These are phyloP conservation scores for Cucurbita maxima DNA, from an alignment of 306 rosid genomes.

Conservation along the genomic window DNA sequence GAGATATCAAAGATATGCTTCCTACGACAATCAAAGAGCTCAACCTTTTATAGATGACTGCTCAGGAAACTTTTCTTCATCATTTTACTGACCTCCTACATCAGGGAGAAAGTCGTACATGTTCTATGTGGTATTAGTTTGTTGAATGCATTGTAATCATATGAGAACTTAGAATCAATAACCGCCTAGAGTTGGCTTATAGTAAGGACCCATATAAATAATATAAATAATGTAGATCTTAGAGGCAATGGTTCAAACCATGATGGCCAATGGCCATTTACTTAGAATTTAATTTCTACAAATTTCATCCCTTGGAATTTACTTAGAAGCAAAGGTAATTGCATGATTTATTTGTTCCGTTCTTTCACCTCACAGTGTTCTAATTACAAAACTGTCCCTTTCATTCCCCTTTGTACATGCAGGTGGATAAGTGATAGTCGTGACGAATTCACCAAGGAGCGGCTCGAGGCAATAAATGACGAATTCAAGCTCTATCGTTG, in stretches of 20 bases:
- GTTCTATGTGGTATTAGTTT: background rate
- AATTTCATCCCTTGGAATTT: too few relatives aligned
- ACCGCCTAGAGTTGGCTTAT: background rate
- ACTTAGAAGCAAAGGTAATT: too few relatives aligned
- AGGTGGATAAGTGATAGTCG: constrained; percentile 99
- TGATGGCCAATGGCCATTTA: too few relatives aligned
- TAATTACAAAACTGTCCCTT: too few relatives aligned
- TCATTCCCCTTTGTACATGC: constrained; percentile 13
- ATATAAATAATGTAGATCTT: background rate
- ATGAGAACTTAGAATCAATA: background rate
- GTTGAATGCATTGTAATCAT: background rate
- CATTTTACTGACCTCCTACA: background rate
- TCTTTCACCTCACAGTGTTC: too few relatives aligned
- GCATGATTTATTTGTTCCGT: background rate
- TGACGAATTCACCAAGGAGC: constrained; percentile 81
- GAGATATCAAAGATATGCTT: too few relatives aligned
- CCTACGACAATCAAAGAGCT: background rate
- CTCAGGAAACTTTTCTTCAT: background rate
- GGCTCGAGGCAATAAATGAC: constrained; percentile 77
- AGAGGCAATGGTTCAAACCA: too few relatives aligned
- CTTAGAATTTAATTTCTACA: too few relatives aligned
- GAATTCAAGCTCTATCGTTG: constrained; percentile 99
- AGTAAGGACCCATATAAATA: background rate
- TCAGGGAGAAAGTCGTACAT: background rate
- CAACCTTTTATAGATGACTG: background rate